Evolutionary conservation across 495 filamentous ascomycete species (phyloP).

Genomic region (Aspergillus heteromorphus): DNA sequence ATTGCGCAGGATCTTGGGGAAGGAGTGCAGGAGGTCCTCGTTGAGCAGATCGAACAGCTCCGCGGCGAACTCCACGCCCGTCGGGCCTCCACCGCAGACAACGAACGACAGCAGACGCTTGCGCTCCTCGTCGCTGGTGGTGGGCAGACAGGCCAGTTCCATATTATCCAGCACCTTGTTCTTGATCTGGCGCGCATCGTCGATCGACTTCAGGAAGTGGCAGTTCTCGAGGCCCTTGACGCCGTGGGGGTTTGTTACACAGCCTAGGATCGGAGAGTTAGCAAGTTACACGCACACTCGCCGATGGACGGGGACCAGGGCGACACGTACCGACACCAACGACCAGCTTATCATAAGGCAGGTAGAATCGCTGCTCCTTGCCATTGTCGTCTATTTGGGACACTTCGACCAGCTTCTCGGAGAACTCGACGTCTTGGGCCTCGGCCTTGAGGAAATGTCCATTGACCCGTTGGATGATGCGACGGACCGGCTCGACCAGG

Average conservation of each 20-base stretch:
- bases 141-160: constrained; percentile 88
- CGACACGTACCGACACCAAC: constrained; percentile 68
- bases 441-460: constrained; percentile 87
- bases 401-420: constrained; percentile 82
- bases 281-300: neutral
- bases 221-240: constrained; percentile 94
- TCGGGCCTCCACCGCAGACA: constrained; percentile 89
- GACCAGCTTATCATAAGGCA: constrained; percentile 98
- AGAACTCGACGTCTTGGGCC: constrained; percentile 87
- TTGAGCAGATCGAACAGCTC: constrained; percentile 95
- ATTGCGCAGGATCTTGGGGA: constrained; percentile 85
- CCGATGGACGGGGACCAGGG: neutral
- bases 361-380: constrained; percentile 72
- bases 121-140: constrained; percentile 84
- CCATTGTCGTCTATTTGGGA: constrained; percentile 67
- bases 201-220: constrained; percentile 89
- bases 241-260: constrained; percentile 88
- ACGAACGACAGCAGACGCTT: constrained; percentile 88
- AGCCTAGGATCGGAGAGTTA: constrained; percentile 47
- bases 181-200: constrained; percentile 82
- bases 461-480: constrained; percentile 67
- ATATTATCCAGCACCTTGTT: constrained; percentile 89
- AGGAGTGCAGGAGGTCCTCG: constrained; percentile 79
- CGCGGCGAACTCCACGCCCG: constrained; percentile 95
- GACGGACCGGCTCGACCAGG: constrained; percentile 85